These are phyloP conservation scores for Magnaporthiopsis incrustans DNA, from an alignment of 2,329 filamentous ascomycete genomes.

Conservation along the genomic window DNA sequence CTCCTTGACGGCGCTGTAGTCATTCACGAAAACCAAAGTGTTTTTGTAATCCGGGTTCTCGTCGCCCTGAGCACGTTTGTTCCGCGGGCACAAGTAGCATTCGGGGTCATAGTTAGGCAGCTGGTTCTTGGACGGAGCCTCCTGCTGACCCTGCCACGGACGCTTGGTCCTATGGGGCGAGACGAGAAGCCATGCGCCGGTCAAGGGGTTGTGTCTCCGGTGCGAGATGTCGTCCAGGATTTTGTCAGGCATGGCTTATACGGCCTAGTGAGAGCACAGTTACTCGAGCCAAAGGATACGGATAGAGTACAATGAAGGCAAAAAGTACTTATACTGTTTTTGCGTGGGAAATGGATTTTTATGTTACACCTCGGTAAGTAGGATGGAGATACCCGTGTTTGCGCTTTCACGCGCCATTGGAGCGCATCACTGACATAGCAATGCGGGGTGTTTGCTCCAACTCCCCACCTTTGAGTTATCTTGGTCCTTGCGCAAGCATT, in stretches of 20 bases:
- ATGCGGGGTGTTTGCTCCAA: background rate
- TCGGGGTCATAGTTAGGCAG: constrained; percentile 76
- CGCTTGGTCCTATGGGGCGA: constrained; percentile 95
- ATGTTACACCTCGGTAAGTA: background rate
- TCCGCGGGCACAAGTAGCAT: constrained; percentile 93
- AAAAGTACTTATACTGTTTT: background rate
- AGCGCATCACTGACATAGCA: background rate
- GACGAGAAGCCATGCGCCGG: constrained; percentile 85
- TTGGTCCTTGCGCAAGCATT: background rate
- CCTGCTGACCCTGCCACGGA: constrained; percentile 91
- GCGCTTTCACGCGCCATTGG: background rate
- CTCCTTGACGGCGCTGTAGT: constrained; percentile 95
- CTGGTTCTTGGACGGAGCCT: constrained; percentile 57
- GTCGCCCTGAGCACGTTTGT: constrained; percentile 80
- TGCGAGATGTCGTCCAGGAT: constrained; percentile 95
- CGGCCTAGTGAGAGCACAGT: background rate
- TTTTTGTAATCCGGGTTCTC: constrained; percentile 76
- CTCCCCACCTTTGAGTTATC: background rate
- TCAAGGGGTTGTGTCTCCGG: constrained; percentile 84
- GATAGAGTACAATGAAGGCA: background rate
- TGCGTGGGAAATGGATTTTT: background rate
- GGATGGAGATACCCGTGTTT: background rate
- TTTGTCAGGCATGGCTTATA: constrained; percentile 55
- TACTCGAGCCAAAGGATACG: background rate
- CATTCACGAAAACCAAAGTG: constrained; percentile 94